Percentiles rank a stretch among this genome's conserved stretches.
These are phyloP conservation scores for Pythium dissimile DNA, from an alignment of 352 stramenopile genomes.

Conservation along the genomic window DNA sequence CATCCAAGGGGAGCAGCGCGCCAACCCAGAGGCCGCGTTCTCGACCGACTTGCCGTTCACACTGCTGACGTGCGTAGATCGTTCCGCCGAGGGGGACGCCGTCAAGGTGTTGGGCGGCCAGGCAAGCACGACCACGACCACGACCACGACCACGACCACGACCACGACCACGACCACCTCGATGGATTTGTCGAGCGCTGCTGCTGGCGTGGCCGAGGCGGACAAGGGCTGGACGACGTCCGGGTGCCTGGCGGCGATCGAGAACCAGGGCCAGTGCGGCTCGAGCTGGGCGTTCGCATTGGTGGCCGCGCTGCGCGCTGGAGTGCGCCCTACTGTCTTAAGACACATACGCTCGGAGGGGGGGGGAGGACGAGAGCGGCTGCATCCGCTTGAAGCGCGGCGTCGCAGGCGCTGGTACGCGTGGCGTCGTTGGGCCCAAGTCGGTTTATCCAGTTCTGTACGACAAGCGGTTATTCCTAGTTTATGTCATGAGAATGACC, in stretches of 20 bases:
- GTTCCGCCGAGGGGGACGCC: conserved; percentile 23
- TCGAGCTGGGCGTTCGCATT: conserved; percentile 97
- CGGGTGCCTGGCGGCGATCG: conserved; percentile 68
- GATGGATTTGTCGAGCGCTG: conserved; percentile 7
- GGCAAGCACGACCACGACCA: too few species aligned
- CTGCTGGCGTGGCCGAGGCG: not conserved
- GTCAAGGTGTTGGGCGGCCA: not conserved
- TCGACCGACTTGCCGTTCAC: conserved; percentile 67
- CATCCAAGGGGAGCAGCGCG: conserved; percentile 42
- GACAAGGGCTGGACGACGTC: conserved; percentile 64
- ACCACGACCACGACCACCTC: not conserved
- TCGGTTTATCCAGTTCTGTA: conserved; percentile 59
- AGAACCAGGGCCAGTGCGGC: conserved; percentile 96
- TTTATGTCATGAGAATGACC: too few species aligned
- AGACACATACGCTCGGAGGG: conserved; percentile 79
- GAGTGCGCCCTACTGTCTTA: conserved; percentile 86
- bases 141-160: too few species aligned
- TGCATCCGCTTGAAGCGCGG: conserved; percentile 93
- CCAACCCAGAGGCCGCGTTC: conserved; percentile 62
- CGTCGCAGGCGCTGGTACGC: conserved; percentile 44
- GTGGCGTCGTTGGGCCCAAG: conserved; percentile 51
- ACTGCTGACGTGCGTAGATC: conserved; percentile 59
- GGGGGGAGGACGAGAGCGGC: conserved; percentile 89
- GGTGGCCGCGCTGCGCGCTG: conserved; percentile 89
- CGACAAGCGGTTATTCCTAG: not conserved